These are phyloP conservation scores for Trametes versicolor DNA, from an alignment of 1,284 basidiomycete species.

Conservation along the genomic window DNA sequence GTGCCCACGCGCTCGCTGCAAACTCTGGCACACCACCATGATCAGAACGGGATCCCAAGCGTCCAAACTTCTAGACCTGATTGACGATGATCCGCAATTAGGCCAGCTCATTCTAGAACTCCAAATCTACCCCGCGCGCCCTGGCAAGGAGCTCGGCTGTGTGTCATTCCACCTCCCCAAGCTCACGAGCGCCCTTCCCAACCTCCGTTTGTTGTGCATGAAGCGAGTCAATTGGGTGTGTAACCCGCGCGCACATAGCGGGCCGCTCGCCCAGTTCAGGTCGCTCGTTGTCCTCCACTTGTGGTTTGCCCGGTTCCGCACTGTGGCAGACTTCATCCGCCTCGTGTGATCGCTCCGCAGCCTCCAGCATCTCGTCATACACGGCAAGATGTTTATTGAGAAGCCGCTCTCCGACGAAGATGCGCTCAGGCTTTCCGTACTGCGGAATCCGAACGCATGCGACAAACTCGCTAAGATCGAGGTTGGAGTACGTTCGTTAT, in stretches of 20 bases:
- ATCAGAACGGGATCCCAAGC: neutral
- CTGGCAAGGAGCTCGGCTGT: neutral
- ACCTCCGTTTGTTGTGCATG: neutral
- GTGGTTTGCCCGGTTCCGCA: slow-evolving; percentile 8
- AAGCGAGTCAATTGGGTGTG: slow-evolving; percentile 5
- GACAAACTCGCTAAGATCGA: neutral
- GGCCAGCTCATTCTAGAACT: neutral
- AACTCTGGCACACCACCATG: slow-evolving; percentile 6
- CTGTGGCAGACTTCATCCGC: slow-evolving; percentile 2
- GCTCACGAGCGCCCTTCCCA: neutral
- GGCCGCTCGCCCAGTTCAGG: neutral
- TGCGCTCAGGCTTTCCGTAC: neutral
- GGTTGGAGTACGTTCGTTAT: neutral
- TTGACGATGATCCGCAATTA: neutral
- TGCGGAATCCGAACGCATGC: slow-evolving; percentile 3
- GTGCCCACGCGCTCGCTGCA: neutral
- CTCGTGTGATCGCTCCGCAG: neutral
- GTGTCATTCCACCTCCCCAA: neutral
- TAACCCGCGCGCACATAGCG: neutral
- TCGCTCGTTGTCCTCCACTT: neutral
- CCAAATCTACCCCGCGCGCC: neutral
- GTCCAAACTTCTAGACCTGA: neutral
- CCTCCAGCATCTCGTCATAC: neutral
- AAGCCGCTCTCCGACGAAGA: neutral
- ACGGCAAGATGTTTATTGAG: slow-evolving; percentile 1